Conservation (phyloP, 2,329 filamentous ascomycete genomes). For the Xylariales sp. region DNA sequence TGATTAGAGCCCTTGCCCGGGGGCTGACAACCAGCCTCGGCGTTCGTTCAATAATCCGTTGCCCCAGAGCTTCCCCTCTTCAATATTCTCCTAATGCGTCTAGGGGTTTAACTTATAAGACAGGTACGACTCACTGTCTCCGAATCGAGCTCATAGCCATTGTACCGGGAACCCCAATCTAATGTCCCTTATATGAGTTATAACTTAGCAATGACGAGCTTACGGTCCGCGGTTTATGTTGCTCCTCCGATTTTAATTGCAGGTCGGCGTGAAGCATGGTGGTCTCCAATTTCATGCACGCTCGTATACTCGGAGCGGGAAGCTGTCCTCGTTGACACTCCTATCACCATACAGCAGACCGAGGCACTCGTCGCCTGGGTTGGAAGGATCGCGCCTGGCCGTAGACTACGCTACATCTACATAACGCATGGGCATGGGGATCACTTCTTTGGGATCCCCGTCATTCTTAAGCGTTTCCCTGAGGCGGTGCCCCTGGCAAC, state of each 20-base stretch:
- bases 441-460: constrained; percentile 53
- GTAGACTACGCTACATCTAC: constrained; percentile 52
- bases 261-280: constrained; percentile 1
- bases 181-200: too few relatives aligned
- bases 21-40: too few relatives aligned
- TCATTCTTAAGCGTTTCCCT: constrained; percentile 50
- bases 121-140: background rate
- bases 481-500: constrained; percentile 40
- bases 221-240: constrained; percentile 33
- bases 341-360: constrained; percentile 48
- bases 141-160: too few relatives aligned
- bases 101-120: background rate
- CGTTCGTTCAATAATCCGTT: too few relatives aligned
- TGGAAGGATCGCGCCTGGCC: constrained; percentile 45
- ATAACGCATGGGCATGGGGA: constrained; percentile 58
- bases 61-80: background rate
- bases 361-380: constrained; percentile 53
- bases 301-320: constrained; percentile 35
- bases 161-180: too few relatives aligned
- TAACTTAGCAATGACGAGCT: too few relatives aligned
- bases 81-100: background rate
- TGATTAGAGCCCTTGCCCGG: too few relatives aligned
- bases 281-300: constrained; percentile 34
- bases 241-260: constrained; percentile 14
- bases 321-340: constrained; percentile 55